phyloP scores from a whole-genome alignment of 2,329 filamentous ascomycete species.

The Rosellinia necatrix region DNA sequence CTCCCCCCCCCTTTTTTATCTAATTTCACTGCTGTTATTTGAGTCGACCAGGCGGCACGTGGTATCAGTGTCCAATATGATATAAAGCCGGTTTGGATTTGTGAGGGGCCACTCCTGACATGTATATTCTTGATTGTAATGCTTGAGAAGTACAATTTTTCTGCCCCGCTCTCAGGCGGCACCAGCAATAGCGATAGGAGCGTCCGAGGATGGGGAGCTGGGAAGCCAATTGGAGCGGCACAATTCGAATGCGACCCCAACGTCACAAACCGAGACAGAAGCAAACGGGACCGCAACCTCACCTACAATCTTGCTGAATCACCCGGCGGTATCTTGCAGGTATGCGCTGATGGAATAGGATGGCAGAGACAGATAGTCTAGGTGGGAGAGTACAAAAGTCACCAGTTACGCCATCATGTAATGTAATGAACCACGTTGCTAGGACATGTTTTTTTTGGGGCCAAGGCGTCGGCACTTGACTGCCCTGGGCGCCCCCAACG shows the following conservation, averaged over 20 bases:
- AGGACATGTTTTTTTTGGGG: not conserved
- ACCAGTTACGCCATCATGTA: slow-evolving; percentile 3
- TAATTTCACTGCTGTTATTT: slow-evolving; percentile 22
- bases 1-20: not conserved
- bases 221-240: slow-evolving; percentile 8
- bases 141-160: slow-evolving; percentile 7
- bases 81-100: slow-evolving; percentile 17
- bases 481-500: no score
- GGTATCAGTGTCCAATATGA: slow-evolving; percentile 13
- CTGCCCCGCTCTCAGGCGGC: not conserved
- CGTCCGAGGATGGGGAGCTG: not conserved
- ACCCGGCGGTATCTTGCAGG: slow-evolving; percentile 20
- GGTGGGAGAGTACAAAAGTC: slow-evolving; percentile 7
- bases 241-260: slow-evolving; percentile 5
- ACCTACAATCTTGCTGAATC: slow-evolving; percentile 22
- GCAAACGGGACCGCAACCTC: slow-evolving; percentile 26
- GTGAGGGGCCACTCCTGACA: not conserved
- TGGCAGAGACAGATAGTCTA: slow-evolving; percentile 25
- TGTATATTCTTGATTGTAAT: slow-evolving; percentile 14
- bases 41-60: slow-evolving; percentile 4
- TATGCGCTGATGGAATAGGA: slow-evolving; percentile 37
- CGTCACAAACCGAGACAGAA: slow-evolving; percentile 7
- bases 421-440: not conserved
- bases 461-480: not conserved
- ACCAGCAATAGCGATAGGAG: not conserved